These are phyloP conservation scores for Flagelloscypha sp. DNA, from an alignment of 768 basidiomycete species.

Conservation along the genomic window DNA sequence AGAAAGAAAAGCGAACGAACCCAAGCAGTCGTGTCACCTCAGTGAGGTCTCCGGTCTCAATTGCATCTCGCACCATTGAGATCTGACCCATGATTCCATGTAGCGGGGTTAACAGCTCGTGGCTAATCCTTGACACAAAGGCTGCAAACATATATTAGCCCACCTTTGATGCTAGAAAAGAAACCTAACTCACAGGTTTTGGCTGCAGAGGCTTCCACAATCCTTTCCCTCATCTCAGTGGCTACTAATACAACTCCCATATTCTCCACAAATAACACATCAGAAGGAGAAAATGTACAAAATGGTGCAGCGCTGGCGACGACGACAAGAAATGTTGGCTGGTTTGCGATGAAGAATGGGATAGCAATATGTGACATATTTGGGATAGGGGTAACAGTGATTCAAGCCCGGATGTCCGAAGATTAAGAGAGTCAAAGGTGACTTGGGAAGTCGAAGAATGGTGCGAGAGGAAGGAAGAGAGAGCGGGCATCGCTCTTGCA, in stretches of 20 bases:
- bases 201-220: constrained; percentile 8
- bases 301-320: constrained; percentile 7
- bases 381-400: constrained; percentile 1
- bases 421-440: constrained; percentile 11
- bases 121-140: constrained; percentile 3
- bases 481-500: no score
- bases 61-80: constrained; percentile 7
- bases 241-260: constrained; percentile 7
- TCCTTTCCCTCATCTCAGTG: constrained; percentile 2
- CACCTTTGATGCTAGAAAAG: background rate
- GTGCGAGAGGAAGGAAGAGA: no score
- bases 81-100: constrained; percentile 11
- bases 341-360: constrained; percentile 7
- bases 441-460: no score
- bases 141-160: constrained; percentile 1
- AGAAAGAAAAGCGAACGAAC: constrained; percentile 1
- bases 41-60: constrained; percentile 1
- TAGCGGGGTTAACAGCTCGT: constrained; percentile 11
- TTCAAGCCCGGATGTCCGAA: constrained; percentile 3
- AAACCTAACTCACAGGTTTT: constrained; percentile 9
- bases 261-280: constrained; percentile 7
- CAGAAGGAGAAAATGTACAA: constrained; percentile 4
- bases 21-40: constrained; percentile 6
- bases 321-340: constrained; percentile 9
- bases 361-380: constrained; percentile 7